Base-by-base conservation (phyloP, 768 basidiomycete species). In the Clitopilus passeckerianus region DNA sequence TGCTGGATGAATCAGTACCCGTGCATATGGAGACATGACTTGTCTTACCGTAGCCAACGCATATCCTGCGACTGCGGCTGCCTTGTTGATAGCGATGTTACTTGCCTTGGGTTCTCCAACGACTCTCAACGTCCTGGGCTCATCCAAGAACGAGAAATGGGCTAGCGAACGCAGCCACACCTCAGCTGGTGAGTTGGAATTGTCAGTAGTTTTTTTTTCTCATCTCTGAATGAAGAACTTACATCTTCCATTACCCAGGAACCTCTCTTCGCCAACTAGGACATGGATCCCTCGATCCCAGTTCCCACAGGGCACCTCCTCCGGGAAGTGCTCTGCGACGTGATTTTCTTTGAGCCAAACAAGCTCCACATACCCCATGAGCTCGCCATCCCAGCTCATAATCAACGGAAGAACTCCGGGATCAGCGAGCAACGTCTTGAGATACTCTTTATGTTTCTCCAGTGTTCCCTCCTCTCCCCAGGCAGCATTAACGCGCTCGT, bases 401-500 rank as follows among this genome's bases (percentile, higher is more conserved):
- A 83, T 75, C 10, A 77, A 63, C 15, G 76, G 73, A 23, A 79
- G 41, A 18, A 73, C 68, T 18, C 72, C 71, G 4, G 76, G 75
- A 60, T 83, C 76, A 4, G 67, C 68, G 44, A 78, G 58, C 6
- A 74, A 59, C 0, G 60, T 61, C 27, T 65, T 65, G 23, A 81
- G 56, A 58, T 83, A 83, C 34, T 66, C 62, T n/a, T 72, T 64
- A 60, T 82, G 81, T 54, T 75, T 66, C 61, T 78, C 76, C 24
- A 79, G 63, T n/a, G 71, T 66, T 0, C 81, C 81, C 15, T 66
- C 61, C 64, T 83, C 80, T 18, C 73, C 72, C 81, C 81, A 83
- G 5, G 73, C 78, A 1, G 59, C 64, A 57, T 76, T 76, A 8
- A 83, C 76, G 7, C 80, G 75, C n/a, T 74, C 74, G 53, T 71